Evolutionary conservation across 495 filamentous ascomycete genomes (phyloP).

Genomic region (Aspergillus avenaceus): DNA sequence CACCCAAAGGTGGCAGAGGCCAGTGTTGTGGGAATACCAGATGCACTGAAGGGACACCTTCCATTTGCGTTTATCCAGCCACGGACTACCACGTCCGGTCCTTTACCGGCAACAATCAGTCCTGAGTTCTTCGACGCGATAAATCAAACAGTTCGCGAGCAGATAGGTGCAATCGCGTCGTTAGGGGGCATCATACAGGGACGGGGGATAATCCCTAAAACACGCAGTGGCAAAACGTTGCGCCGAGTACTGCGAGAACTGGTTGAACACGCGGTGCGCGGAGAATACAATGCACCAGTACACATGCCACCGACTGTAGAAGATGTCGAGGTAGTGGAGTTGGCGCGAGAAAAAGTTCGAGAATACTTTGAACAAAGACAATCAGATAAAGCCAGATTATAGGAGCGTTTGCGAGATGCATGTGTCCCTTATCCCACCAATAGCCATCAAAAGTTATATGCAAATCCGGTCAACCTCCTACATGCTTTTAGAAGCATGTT

Average conservation of each 20-base stretch:
- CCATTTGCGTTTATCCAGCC: conserved; percentile 84
- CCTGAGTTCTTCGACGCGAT: conserved; percentile 54
- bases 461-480: no score
- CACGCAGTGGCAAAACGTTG: conserved; percentile 81
- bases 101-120: conserved; percentile 40
- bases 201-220: conserved; percentile 89
- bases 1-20: conserved; percentile 76
- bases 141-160: conserved; percentile 65
- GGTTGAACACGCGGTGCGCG: conserved; percentile 58
- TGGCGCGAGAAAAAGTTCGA: conserved; percentile 49
- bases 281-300: conserved; percentile 48
- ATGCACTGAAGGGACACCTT: conserved; percentile 80
- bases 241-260: conserved; percentile 76
- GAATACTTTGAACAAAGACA: conserved; percentile 51
- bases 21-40: conserved; percentile 80
- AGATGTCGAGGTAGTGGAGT: conserved; percentile 52
- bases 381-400: conserved; percentile 52
- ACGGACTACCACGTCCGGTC: conserved; percentile 35
- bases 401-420: no score
- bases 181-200: conserved; percentile 82
- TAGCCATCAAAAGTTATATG: no score
- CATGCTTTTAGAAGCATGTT: no score
- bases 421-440: no score
- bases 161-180: conserved; percentile 83
- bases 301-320: conserved; percentile 58